phyloP scores from a whole-genome alignment of 495 filamentous ascomycete species.

The Symbiotaphrina buchneri region DNA sequence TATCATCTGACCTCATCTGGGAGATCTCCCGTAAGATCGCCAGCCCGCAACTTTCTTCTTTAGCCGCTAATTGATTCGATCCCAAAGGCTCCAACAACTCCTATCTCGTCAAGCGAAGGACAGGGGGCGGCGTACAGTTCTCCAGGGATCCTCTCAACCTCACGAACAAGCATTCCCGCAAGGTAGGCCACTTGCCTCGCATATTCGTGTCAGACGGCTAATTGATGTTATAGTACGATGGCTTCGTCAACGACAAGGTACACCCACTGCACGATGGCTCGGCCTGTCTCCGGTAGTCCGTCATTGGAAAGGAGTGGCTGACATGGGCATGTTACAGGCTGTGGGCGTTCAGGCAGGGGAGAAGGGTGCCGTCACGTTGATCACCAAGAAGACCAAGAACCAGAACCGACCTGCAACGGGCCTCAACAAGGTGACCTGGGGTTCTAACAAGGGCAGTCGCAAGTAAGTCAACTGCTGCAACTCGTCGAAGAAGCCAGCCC shows the following conservation, averaged over 20 bases:
- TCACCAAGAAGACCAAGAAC: conserved; percentile 57
- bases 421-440: conserved; percentile 38
- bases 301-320: conserved; percentile 5
- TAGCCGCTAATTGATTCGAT: conserved; percentile 2
- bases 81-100: conserved; percentile 57
- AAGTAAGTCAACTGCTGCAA: conserved; percentile 64
- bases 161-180: conserved; percentile 71
- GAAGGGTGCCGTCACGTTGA: conserved; percentile 49
- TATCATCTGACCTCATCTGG: conserved; percentile 82
- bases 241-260: conserved; percentile 88
- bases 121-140: conserved; percentile 56
- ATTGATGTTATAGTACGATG: conserved; percentile 44
- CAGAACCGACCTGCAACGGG: conserved; percentile 46
- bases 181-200: conserved; percentile 53
- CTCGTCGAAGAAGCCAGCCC: too few species aligned
- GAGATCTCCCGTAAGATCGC: conserved; percentile 53
- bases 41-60: not conserved
- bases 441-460: conserved; percentile 41
- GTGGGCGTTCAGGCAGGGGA: conserved; percentile 45
- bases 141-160: conserved; percentile 87
- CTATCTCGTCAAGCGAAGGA: conserved; percentile 75
- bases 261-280: conserved; percentile 4
- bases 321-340: conserved; percentile 30
- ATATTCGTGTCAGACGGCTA: too few species aligned
- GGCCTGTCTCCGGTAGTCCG: conserved; percentile 7